phyloP scores from a whole-genome alignment of 2,329 filamentous ascomycete species.

The Fusarium euwallaceae region DNA sequence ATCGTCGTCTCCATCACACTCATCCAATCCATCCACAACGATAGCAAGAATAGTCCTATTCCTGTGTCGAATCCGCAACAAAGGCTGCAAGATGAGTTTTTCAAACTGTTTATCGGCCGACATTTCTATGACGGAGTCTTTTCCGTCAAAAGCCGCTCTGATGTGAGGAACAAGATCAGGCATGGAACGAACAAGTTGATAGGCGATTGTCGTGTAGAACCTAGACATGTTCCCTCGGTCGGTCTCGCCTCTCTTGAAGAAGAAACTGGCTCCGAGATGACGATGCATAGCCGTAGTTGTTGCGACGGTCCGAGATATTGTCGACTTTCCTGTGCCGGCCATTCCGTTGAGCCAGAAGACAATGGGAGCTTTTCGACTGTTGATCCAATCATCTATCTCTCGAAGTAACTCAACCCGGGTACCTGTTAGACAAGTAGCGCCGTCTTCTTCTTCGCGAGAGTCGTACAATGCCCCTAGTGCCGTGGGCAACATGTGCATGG shows the following conservation, averaged over 20 bases:
- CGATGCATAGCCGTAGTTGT: fast-evolving
- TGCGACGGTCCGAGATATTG: conserved; percentile 57
- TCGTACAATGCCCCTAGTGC: background rate
- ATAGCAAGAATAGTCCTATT: background rate
- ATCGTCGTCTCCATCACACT: conserved; percentile 32
- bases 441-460: background rate
- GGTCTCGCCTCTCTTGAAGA: conserved; percentile 56
- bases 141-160: conserved; percentile 3
- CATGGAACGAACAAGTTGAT: conserved; percentile 44
- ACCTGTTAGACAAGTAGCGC: background rate
- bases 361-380: background rate
- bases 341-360: conserved; percentile 57
- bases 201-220: conserved; percentile 56
- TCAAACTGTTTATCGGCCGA: conserved; percentile 18
- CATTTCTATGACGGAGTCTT: background rate
- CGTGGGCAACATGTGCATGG: background rate
- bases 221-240: conserved; percentile 51
- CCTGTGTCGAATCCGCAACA: background rate
- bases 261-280: conserved; percentile 54
- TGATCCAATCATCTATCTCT: background rate
- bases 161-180: conserved; percentile 45
- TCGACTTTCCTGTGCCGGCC: conserved; percentile 58
- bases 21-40: conserved; percentile 18
- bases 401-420: background rate
- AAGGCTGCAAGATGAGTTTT: conserved; percentile 27